A percentile compares a stretch with the other conserved stretches of the same genome.
Evolutionary conservation across 2,329 filamentous ascomycete genomes (phyloP).

Genomic region (Trichoderma endophyticum): DNA sequence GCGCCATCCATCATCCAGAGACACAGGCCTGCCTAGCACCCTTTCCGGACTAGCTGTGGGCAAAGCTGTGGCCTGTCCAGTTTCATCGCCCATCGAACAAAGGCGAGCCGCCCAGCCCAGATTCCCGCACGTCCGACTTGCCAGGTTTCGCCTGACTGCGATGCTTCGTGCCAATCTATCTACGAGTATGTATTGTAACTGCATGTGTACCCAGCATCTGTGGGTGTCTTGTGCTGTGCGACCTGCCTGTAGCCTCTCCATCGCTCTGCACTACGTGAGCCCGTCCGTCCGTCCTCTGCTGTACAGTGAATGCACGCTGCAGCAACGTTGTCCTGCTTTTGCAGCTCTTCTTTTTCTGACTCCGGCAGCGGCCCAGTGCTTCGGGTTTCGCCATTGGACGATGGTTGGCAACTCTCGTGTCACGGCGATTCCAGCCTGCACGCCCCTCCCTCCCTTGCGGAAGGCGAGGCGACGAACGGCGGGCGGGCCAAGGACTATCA

Average conservation of each 20-base stretch:
- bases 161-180: not conserved
- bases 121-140: constrained; percentile 7
- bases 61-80: not conserved
- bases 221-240: not conserved
- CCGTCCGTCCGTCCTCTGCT: not conserved
- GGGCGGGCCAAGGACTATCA: not conserved
- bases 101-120: not conserved
- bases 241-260: not conserved
- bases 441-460: not conserved
- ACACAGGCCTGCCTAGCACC: not conserved
- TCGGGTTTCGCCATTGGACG: constrained; percentile 10
- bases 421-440: not conserved
- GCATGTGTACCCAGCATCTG: too few relatives aligned
- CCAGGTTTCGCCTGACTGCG: not conserved
- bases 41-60: not conserved
- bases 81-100: constrained; percentile 6
- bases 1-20: not conserved
- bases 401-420: not conserved
- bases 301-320: not conserved
- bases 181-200: too few relatives aligned
- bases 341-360: not conserved
- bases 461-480: not conserved
- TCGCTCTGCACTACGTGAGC: not conserved
- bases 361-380: constrained; percentile 2
- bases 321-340: constrained; percentile 9